A percentile compares a stretch with the other conserved stretches of the same genome.
Evolutionary conservation across 1,139 yeast genomes (phyloP).

Genomic region (Saccharomyces hybrid): DNA sequence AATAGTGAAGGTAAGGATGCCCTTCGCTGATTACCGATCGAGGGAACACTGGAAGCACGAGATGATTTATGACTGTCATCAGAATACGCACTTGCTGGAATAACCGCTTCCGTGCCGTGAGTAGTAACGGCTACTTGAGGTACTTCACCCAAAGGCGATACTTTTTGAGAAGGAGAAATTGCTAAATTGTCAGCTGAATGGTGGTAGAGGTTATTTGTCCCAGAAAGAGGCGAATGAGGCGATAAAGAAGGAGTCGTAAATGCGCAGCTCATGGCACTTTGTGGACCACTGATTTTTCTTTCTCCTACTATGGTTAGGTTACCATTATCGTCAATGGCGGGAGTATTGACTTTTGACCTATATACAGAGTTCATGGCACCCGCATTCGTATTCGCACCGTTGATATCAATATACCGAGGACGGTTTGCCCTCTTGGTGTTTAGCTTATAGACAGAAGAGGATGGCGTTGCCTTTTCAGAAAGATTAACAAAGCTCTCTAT

Average conservation of each 20-base stretch:
- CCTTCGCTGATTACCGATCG: neutral
- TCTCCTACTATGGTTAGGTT: slow-evolving; percentile 29
- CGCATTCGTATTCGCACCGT: neutral
- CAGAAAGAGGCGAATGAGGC: neutral
- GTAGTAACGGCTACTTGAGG: neutral
- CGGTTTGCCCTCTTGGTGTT: neutral
- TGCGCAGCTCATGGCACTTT: slow-evolving; percentile 9
- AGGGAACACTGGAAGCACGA: neutral
- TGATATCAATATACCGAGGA: neutral
- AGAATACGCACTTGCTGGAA: neutral
- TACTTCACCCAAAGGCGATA: neutral
- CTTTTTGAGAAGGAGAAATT: neutral
- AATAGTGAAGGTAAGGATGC: neutral
- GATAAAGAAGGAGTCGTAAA: neutral
- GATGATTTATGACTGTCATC: neutral
- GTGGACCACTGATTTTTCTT: slow-evolving; percentile 11
- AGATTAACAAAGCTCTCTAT: slow-evolving; percentile 7
- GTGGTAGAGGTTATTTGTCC: neutral
- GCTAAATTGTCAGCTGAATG: neutral
- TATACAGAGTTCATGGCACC: neutral
- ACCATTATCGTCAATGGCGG: slow-evolving; percentile 33
- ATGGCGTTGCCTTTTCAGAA: slow-evolving; percentile 3
- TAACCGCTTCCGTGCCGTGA: neutral
- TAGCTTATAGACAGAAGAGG: neutral
- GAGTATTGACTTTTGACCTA: slow-evolving; percentile 27